phyloP scores from a whole-genome alignment of 768 basidiomycete genomes.

The Postia placenta region DNA sequence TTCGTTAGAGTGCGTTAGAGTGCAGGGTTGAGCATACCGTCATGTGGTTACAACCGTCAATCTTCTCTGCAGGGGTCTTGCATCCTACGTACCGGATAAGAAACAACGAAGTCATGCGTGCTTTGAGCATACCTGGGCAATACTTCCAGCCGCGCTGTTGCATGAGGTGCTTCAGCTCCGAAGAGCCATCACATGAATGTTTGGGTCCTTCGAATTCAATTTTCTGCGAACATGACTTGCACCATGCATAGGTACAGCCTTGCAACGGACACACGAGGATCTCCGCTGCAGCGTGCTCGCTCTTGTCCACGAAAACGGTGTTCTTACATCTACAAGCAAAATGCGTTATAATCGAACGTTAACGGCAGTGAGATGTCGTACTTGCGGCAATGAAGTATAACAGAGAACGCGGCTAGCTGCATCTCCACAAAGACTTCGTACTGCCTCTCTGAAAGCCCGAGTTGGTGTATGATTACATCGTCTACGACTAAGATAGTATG shows the following conservation, averaged over 20 bases:
- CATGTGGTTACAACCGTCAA: constrained; percentile 31
- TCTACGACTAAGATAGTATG: constrained; percentile 33
- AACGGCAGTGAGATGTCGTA: no score
- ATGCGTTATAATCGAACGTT: neutral
- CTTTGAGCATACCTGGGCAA: constrained; percentile 44
- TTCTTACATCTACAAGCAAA: constrained; percentile 38
- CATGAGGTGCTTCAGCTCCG: constrained; percentile 50
- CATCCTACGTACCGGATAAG: constrained; percentile 27
- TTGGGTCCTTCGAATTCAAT: constrained; percentile 28
- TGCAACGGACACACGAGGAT: constrained; percentile 45
- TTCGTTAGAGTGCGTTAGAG: neutral
- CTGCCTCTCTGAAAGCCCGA: constrained; percentile 40
- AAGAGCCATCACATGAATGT: constrained; percentile 55
- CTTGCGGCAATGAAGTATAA: constrained; percentile 45
- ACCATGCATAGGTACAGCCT: constrained; percentile 49
- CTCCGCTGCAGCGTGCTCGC: constrained; percentile 34
- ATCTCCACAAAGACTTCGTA: constrained; percentile 39
- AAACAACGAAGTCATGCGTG: neutral
- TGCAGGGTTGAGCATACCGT: no score
- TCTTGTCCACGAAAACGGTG: constrained; percentile 43
- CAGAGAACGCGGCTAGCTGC: constrained; percentile 37
- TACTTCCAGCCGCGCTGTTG: constrained; percentile 52
- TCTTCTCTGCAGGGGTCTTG: constrained; percentile 28
- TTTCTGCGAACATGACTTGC: constrained; percentile 49
- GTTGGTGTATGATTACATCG: constrained; percentile 31